phyloP scores from a whole-genome alignment of 2,329 filamentous ascomycete genomes.

The Helotiales sp. region DNA sequence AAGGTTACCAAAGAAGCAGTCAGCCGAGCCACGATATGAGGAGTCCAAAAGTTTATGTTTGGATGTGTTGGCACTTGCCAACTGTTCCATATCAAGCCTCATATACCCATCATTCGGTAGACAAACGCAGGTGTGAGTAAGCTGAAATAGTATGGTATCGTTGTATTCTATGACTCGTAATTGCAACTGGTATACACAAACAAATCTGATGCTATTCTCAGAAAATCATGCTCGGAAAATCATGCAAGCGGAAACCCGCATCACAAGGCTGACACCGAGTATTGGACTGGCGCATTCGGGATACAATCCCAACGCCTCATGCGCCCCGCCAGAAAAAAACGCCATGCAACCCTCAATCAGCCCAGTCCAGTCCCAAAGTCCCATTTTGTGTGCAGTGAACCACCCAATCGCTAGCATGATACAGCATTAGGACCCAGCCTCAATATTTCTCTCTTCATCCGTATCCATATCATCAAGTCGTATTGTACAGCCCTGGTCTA shows the following conservation, averaged over 20 bases:
- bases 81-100: background rate
- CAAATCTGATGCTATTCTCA: background rate
- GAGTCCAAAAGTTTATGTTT: too few species aligned
- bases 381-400: background rate
- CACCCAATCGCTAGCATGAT: background rate
- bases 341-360: background rate
- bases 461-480: background rate
- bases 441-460: too few species aligned
- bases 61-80: background rate
- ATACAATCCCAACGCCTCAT: background rate
- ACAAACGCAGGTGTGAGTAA: too few species aligned
- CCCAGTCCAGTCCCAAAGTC: background rate
- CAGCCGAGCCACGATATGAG: background rate
- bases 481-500: background rate
- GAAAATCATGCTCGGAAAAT: too few species aligned
- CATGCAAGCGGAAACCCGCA: too few species aligned
- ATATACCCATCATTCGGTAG: too few species aligned
- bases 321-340: background rate
- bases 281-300: background rate
- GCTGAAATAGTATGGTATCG: too few species aligned
- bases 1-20: too few species aligned
- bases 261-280: too few species aligned
- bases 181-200: background rate
- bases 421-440: constrained; percentile 1
- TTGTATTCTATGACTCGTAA: too few species aligned